These are phyloP conservation scores for Sporothrix schenckii DNA, from an alignment of 2,329 filamentous ascomycete genomes.

Conservation along the genomic window DNA sequence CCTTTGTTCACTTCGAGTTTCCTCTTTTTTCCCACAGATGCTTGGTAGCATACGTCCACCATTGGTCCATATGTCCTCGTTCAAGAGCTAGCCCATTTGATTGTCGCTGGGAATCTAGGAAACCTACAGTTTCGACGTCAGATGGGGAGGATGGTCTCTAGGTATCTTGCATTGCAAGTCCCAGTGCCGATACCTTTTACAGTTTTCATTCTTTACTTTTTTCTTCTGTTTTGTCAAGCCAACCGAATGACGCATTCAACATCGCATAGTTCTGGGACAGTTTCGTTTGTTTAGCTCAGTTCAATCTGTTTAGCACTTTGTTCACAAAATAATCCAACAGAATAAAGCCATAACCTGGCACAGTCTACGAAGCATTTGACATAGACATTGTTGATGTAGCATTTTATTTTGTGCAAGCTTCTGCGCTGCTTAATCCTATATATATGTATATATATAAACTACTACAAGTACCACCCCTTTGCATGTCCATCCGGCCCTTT, in stretches of 20 bases:
- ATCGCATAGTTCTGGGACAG: not conserved
- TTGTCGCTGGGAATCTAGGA: not conserved
- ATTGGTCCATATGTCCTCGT: not conserved
- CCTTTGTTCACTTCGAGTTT: not conserved
- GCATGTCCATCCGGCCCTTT: not conserved
- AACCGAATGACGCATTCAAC: not conserved
- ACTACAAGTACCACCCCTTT: not conserved
- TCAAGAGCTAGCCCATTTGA: not conserved
- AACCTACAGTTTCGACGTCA: not conserved
- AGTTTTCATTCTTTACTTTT: not conserved
- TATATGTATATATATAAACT: conserved; percentile 1
- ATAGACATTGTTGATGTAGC: not conserved
- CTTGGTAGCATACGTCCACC: not conserved
- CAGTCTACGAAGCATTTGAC: not conserved
- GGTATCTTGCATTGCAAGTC: conserved; percentile 14
- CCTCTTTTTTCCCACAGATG: not conserved
- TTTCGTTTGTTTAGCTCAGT: not conserved
- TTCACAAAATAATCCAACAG: not conserved
- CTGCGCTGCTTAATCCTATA: not conserved
- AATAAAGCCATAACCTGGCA: not conserved
- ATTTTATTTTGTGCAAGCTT: not conserved
- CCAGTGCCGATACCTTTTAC: not conserved
- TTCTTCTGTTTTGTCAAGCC: not conserved
- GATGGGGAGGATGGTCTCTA: not conserved
- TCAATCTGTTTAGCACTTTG: not conserved